Percentiles rank a stretch among this genome's conserved stretches.
Evolutionary conservation across 1,284 basidiomycete genomes (phyloP).

Genomic region (Bjerkandera adusta): DNA sequence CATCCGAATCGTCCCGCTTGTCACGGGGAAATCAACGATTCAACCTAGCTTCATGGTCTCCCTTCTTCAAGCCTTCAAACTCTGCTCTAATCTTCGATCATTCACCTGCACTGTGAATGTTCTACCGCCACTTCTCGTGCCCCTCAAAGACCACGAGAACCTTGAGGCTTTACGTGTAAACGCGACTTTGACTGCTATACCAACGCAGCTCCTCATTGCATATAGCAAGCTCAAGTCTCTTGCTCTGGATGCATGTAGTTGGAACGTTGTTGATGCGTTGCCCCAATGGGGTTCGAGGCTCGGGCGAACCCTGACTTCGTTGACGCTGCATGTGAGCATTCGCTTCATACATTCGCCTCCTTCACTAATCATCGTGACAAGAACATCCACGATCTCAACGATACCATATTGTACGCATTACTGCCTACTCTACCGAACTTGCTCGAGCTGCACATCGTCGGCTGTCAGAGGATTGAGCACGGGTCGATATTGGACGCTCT

Average conservation of each 20-base stretch:
- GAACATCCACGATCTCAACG: constrained; percentile 56
- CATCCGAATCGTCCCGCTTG: constrained; percentile 44
- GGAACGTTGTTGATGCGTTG: constrained; percentile 55
- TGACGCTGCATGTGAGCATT: constrained; percentile 56
- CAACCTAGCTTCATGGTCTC: constrained; percentile 52
- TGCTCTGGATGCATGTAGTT: constrained; percentile 55
- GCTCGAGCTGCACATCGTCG: constrained; percentile 54
- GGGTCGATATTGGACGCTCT: constrained; percentile 43
- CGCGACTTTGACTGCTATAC: constrained; percentile 47
- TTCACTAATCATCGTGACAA: constrained; percentile 32
- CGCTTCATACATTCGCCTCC: constrained; percentile 6
- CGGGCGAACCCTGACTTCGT: constrained; percentile 41
- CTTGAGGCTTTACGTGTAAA: constrained; percentile 48
- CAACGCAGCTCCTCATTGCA: constrained; percentile 42
- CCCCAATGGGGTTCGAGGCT: constrained; percentile 49
- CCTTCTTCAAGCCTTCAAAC: constrained; percentile 42
- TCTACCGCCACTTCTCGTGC: constrained; percentile 46
- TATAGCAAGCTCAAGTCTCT: constrained; percentile 44
- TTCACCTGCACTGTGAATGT: constrained; percentile 54
- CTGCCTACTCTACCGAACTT: constrained; percentile 51
- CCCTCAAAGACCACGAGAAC: constrained; percentile 41
- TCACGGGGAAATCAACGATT: constrained; percentile 20
- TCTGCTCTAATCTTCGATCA: constrained; percentile 49
- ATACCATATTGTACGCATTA: constrained; percentile 43
- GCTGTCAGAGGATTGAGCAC: constrained; percentile 56